phyloP scores from a whole-genome alignment of 2,329 filamentous ascomycete species.

The Fusarium odoratissimum region DNA sequence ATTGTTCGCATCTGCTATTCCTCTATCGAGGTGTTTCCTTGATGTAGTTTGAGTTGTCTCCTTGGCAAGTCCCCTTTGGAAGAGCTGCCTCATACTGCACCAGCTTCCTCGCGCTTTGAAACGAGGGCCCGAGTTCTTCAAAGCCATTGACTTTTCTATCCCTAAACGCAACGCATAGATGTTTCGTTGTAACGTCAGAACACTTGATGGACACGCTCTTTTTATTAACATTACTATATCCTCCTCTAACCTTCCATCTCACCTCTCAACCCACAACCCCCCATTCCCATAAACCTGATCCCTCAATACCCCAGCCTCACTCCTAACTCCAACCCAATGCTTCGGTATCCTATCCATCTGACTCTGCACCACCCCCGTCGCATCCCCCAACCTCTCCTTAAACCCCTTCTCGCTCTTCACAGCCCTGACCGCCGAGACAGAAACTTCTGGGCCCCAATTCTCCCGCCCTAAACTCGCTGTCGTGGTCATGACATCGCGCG shows the following conservation, averaged over 20 bases:
- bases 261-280: slow-evolving; percentile 59
- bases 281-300: slow-evolving; percentile 63
- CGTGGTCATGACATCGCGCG: slow-evolving; percentile 56
- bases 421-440: slow-evolving; percentile 52
- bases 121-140: background rate
- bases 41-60: background rate
- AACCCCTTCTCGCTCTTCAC: slow-evolving; percentile 56
- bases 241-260: background rate
- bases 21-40: background rate
- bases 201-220: background rate
- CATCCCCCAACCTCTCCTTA: slow-evolving; percentile 59
- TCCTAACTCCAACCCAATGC: slow-evolving; percentile 69
- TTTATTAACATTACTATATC: background rate
- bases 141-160: background rate
- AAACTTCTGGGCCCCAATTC: slow-evolving; percentile 58
- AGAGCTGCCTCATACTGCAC: background rate
- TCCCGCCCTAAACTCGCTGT: slow-evolving; percentile 60
- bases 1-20: background rate
- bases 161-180: background rate
- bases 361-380: slow-evolving; percentile 62
- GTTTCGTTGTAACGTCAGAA: accelerated
- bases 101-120: background rate
- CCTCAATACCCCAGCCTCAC: slow-evolving; percentile 57
- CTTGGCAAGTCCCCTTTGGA: no score
- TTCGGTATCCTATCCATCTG: slow-evolving; percentile 68